Base-by-base conservation (phyloP, 805 yeast genomes). In the Saccharomyces eubayanus region DNA sequence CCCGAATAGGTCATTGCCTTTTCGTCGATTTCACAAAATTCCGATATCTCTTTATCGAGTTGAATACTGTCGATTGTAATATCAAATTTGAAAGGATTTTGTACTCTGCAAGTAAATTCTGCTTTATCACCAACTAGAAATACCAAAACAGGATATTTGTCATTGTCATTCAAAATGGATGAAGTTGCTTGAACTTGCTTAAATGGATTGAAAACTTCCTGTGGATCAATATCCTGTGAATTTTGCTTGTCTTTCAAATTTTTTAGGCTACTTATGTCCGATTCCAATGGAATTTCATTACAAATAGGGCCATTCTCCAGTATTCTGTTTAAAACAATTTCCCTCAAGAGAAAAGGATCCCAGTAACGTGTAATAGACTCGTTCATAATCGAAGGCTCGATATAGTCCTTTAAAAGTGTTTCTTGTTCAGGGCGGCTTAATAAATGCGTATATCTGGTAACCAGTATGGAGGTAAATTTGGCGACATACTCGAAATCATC, bases 81-180 rank as follows among this genome's bases (percentile, higher is more conserved):
- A 46, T 85, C 89, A 67, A 88, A 89, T 5, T 80, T 79, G 70
- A 82, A 89, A 8, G 96, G 96, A 65, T 92, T 92, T 63, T 86
- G 90, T 8, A 91, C 62, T 2, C 74, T 71, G 1, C 88, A 71
- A 5, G 72, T 65, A 16, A 87, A 72, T 53, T 82, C 85, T 11
- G 80, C 78, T 4, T 78, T 73, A 51, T 89, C 96, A 31, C 83
- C 87, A 16, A 83, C 83, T 6, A 82, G 59, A 20, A 74, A 62
- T 11, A 31, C 29, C 2, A 48, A 45, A 16, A 5, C n/a, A 20
- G 50, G 41, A 12, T 20, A 6, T 4, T 41, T 29, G 45, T 47
- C 28, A 16, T 10, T 36, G 21, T 10, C 20, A 6, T 36, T 16
- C 5, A 21, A 16, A 36, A 36, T 6, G 6, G 20, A 31, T 2